Percentiles rank a stretch among this genome's conserved stretches.
These are phyloP conservation scores for Iberis amara DNA, from an alignment of 441 rosid species.

Conservation along the genomic window DNA sequence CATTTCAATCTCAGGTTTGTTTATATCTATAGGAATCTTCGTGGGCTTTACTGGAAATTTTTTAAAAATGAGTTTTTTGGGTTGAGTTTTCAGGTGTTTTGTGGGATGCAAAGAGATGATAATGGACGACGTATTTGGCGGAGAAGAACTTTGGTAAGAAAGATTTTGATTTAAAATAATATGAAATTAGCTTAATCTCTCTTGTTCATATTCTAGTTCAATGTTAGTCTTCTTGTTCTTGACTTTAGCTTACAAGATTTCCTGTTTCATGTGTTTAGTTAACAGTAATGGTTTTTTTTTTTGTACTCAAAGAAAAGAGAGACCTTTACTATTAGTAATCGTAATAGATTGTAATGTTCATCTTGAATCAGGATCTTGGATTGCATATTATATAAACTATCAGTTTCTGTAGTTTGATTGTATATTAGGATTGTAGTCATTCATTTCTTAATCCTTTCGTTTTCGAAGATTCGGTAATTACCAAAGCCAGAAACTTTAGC, in stretches of 20 bases:
- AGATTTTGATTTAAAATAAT: too few species aligned
- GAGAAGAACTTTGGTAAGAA: conserved; percentile 57
- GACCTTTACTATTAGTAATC: background rate
- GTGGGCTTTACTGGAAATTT: background rate
- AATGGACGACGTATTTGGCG: conserved; percentile 66
- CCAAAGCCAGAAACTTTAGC: background rate
- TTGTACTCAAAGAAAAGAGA: too few species aligned
- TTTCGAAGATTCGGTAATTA: background rate
- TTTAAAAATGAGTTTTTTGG: too few species aligned
- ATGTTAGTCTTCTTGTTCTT: too few species aligned
- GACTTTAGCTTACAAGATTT: too few species aligned
- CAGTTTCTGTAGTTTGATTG: background rate
- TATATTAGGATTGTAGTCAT: background rate
- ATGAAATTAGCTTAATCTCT: too few species aligned
- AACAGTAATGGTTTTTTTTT: too few species aligned
- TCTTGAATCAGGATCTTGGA: background rate
- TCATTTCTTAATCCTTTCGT: background rate
- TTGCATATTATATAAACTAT: background rate
- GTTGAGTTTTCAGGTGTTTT: conserved; percentile 34
- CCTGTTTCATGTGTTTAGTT: too few species aligned
- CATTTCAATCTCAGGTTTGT: conserved; percentile 34
- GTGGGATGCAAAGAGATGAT: conserved; percentile 35
- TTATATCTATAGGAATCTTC: background rate
- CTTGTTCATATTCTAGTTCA: too few species aligned
- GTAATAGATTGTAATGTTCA: background rate